Conservation (phyloP, 1,139 yeast species). For the Hemisphaericaspora xylofermentans region DNA sequence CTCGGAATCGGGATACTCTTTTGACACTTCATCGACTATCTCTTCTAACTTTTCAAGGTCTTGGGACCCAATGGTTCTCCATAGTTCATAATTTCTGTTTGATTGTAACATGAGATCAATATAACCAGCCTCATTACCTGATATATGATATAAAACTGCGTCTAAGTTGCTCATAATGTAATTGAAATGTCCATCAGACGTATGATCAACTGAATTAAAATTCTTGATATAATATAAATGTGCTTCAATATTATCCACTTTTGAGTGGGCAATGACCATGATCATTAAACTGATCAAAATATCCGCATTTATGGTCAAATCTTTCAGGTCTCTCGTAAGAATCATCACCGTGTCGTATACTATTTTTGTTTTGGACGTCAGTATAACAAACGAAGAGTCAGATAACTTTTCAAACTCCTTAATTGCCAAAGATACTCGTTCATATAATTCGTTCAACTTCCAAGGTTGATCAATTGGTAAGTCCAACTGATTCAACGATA, state of each 20-base stretch:
- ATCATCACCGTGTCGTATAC: constrained; percentile 54
- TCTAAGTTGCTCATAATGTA: constrained; percentile 72
- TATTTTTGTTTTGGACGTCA: constrained; percentile 53
- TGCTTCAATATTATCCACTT: constrained; percentile 56
- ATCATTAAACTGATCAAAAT: constrained; percentile 71
- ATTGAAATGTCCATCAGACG: constrained; percentile 38
- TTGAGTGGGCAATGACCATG: constrained; percentile 67
- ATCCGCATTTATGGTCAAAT: constrained; percentile 69
- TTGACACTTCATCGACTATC: constrained; percentile 21
- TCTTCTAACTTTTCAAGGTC: constrained; percentile 21
- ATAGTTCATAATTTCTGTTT: constrained; percentile 48
- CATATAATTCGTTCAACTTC: constrained; percentile 44
- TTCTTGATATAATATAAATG: constrained; percentile 65
- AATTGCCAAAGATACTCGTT: constrained; percentile 53
- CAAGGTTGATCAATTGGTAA: constrained; percentile 47
- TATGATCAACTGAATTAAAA: constrained; percentile 43
- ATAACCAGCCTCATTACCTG: constrained; percentile 31
- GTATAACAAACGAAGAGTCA: constrained; percentile 45
- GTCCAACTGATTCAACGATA: constrained; percentile 75
- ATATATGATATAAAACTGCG: constrained; percentile 70
- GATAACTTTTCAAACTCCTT: constrained; percentile 52
- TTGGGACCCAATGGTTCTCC: constrained; percentile 49
- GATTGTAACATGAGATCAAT: constrained; percentile 45
- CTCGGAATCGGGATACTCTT: constrained; percentile 19
- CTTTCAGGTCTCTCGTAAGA: constrained; percentile 33